Base-by-base conservation (phyloP, 2,329 filamentous ascomycete genomes). In the Cryphonectria parasitica region DNA sequence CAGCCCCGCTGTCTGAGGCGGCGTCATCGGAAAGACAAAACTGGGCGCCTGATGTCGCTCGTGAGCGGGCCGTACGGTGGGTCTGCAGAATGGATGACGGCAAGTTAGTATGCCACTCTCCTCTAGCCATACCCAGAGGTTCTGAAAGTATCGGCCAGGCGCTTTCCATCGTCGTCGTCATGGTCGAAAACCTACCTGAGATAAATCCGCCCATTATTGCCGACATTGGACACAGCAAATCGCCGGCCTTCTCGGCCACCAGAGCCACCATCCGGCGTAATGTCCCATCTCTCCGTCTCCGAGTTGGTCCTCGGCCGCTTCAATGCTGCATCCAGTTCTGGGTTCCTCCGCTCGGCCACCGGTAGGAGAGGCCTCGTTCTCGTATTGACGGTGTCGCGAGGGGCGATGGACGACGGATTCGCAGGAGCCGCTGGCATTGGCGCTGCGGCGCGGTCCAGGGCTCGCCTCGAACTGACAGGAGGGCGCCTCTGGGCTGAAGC, bases 161-260 rank as follows among this genome's bases (percentile, higher is more conserved):
- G 19, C 25, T 43, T 25, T 13, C n/a, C n/a, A n/a, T n/a, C n/a
- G n/a, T n/a, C 10, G 28, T 13, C 13, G 3, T 34, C 34, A 34
- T 34, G 6, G 36, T 39, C 36, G 36, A 39, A 39, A 45, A 72
- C 87, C 77, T 89, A 95, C 91, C 91, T 92, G 75, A 95, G 79
- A 80, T 94, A 95, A 80, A 95, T 93, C 78, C 90, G 90, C 54
- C 92, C 92, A 80, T 94, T 94, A 78, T 94, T 92, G 34, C 92
- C 92, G 71, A 95, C 92, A 79, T 94, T 95, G 66, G 91, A 89
- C 68, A 95, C 92, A 2, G 91, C 90, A 78, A 95, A 95, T 76
- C 93, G 90, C 68, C 91, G 87, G 64, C 89, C 90, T 78, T 90
- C 89, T 71, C 90, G 86, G 45, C 88, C 86, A 68, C 84, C 87